These are phyloP conservation scores for Phytopythium kandeliae DNA, from an alignment of 352 stramenopile genomes.

Conservation along the genomic window DNA sequence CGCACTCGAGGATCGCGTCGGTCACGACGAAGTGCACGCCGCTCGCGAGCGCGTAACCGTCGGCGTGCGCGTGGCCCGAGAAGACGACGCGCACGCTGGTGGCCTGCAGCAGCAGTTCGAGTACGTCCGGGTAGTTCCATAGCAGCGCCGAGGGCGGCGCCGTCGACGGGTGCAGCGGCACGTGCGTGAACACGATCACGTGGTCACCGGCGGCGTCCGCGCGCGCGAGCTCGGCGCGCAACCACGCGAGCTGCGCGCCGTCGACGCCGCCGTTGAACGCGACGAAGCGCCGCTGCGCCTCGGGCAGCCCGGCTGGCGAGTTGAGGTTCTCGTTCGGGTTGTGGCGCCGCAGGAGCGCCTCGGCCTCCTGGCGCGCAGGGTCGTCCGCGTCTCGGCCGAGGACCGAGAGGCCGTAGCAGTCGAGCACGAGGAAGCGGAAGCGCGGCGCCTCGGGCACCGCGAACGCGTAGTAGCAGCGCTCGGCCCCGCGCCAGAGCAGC, in stretches of 20 bases:
- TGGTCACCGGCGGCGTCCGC: slow-evolving; percentile 28
- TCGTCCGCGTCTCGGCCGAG: slow-evolving; percentile 43
- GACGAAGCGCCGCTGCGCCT: slow-evolving; percentile 48
- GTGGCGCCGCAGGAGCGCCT: slow-evolving; percentile 23
- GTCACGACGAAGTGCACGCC: slow-evolving; percentile 68
- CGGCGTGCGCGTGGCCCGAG: slow-evolving; percentile 58
- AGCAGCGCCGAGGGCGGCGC: slow-evolving; percentile 37
- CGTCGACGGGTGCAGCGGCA: slow-evolving; percentile 51
- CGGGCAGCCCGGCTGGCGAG: slow-evolving; percentile 46
- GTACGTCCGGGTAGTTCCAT: slow-evolving; percentile 76
- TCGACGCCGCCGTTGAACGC: slow-evolving; percentile 77
- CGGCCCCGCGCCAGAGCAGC: slow-evolving; percentile 21
- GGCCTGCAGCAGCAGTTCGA: slow-evolving; percentile 35
- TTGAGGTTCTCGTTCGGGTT: slow-evolving; percentile 80
- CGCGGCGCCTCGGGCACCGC: slow-evolving; percentile 22
- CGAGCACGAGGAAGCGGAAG: slow-evolving; percentile 64
- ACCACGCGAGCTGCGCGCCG: slow-evolving; percentile 48
- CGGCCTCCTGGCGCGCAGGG: slow-evolving; percentile 35
- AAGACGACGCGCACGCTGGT: slow-evolving; percentile 60
- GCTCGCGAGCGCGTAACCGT: slow-evolving; percentile 40
- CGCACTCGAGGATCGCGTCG: slow-evolving; percentile 67
- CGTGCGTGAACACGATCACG: slow-evolving; percentile 72
- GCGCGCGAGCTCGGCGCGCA: slow-evolving; percentile 26
- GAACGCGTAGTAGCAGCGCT: slow-evolving; percentile 66
- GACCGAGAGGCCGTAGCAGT: slow-evolving; percentile 63